Evolutionary conservation across 2,329 filamentous ascomycete species (phyloP).

Genomic region (Hypomyces perniciosus): DNA sequence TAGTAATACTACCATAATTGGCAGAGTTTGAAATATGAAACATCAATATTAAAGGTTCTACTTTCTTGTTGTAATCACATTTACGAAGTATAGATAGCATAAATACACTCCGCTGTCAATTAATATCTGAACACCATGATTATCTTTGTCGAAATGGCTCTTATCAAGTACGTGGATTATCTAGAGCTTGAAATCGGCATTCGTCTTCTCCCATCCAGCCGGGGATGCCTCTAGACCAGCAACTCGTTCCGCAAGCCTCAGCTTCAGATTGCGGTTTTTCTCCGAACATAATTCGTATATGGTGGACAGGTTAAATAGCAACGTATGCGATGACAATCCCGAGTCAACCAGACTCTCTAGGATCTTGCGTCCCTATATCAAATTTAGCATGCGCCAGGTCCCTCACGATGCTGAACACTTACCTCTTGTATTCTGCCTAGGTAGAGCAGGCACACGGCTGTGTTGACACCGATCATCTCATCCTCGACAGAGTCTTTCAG

Average conservation of each 20-base stretch:
- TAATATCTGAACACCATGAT: too few relatives aligned
- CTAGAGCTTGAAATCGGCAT: conserved; percentile 70
- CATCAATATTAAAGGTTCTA: too few relatives aligned
- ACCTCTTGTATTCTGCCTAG: conserved; percentile 69
- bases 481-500: conserved; percentile 41
- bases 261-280: conserved; percentile 62
- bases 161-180: neutral
- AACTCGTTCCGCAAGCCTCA: conserved; percentile 62
- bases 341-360: conserved; percentile 60
- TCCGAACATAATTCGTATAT: conserved; percentile 91
- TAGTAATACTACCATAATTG: too few relatives aligned
- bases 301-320: conserved; percentile 85
- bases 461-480: conserved; percentile 73
- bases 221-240: conserved; percentile 51
- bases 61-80: too few relatives aligned
- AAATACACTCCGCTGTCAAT: neutral
- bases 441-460: conserved; percentile 80
- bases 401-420: conserved; percentile 18
- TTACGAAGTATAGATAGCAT: too few relatives aligned
- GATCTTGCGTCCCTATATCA: conserved; percentile 52
- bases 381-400: too few relatives aligned
- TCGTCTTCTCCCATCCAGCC: conserved; percentile 64
- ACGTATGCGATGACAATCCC: conserved; percentile 64
- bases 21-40: too few relatives aligned
- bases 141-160: too few relatives aligned